phyloP scores from a whole-genome alignment of 371 early-diverging fungal genomes.

The Blyttiomyces sp. region DNA sequence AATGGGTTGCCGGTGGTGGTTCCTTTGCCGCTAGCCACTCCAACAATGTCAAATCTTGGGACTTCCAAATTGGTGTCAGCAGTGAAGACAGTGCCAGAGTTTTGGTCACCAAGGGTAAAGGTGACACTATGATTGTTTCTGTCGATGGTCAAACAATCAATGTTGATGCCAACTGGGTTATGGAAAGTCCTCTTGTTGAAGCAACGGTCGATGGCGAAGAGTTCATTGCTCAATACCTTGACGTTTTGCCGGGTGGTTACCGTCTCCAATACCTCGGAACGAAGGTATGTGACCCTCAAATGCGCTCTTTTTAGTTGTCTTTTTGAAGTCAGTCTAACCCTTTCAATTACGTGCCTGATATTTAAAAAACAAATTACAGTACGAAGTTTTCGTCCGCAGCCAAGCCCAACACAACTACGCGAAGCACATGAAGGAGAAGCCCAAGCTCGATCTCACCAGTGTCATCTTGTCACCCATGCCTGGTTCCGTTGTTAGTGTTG shows the following conservation, averaged over 20 bases:
- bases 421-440: conserved; percentile 73
- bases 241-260: conserved; percentile 69
- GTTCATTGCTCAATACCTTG: conserved; percentile 77
- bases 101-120: conserved; percentile 1
- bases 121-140: conserved; percentile 28
- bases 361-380: too few relatives aligned
- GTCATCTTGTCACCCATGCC: conserved; percentile 91
- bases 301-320: background rate
- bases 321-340: background rate
- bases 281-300: conserved; percentile 63
- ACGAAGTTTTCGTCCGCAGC: conserved; percentile 64
- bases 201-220: conserved; percentile 49
- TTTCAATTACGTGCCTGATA: too few relatives aligned
- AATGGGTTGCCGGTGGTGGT: conserved; percentile 48
- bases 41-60: too few relatives aligned
- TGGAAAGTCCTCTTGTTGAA: conserved; percentile 71
- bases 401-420: too few relatives aligned
- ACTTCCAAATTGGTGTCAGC: too few relatives aligned
- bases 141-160: conserved; percentile 42
- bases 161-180: conserved; percentile 64
- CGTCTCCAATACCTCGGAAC: conserved; percentile 80
- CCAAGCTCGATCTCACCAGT: conserved; percentile 66
- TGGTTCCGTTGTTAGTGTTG: conserved; percentile 79
- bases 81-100: conserved; percentile 7
- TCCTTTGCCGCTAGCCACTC: conserved; percentile 34